Evolutionary conservation across 2,329 filamentous ascomycete genomes (phyloP), one percentile per base, ranked within the genome.

Genomic region (Gremmenia infestans): DNA sequence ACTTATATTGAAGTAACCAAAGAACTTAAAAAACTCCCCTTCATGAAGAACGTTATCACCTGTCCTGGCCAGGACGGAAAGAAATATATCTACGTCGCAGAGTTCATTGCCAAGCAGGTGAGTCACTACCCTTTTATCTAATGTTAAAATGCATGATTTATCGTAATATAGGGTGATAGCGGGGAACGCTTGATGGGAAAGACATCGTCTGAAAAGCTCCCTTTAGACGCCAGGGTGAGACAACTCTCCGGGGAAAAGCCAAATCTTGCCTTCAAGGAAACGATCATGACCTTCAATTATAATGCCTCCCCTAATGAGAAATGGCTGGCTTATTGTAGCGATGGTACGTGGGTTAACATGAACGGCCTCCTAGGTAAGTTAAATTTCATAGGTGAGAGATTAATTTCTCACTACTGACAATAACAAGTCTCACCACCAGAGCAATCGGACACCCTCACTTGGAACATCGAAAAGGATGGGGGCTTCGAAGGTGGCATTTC

Each of bases 241-340:
- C 45, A 48, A 7, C 45, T 48, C 12, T 15, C 45, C 5, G 23
- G 6, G 12, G 32, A 40, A 4, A 48, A 40, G 8, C 36, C 22
- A 36, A 25, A 48, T 14, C 14, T 53, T 6, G n/a, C 17, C 1
- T 53, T 56, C 15, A 35, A n/a, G 11, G 54, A 56, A 23, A 56
- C 36, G 5, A 53, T 56, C 15, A 19, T 53, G 12, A 56, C 54
- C 14, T 56, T 56, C 40, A 22, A 56, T 28, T 56, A 56, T 28
- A 23, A 36, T 23, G 22, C 45, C n/a, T 47, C 54, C 14, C 50
- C 43, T 6, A 28, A 46, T 5, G 54, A 56, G 23, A 14, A 28
- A 9, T 56, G 40, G 36, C 50, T 51, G 6, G 39, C 15, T 22
- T 28, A 23, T 17, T 40, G 35, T 35, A 42, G n/a, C 2, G 28